Evolutionary conservation across 2,329 filamentous ascomycete species (phyloP), one percentile per base, ranked within the genome.

Genomic region (Claviceps sp.): DNA sequence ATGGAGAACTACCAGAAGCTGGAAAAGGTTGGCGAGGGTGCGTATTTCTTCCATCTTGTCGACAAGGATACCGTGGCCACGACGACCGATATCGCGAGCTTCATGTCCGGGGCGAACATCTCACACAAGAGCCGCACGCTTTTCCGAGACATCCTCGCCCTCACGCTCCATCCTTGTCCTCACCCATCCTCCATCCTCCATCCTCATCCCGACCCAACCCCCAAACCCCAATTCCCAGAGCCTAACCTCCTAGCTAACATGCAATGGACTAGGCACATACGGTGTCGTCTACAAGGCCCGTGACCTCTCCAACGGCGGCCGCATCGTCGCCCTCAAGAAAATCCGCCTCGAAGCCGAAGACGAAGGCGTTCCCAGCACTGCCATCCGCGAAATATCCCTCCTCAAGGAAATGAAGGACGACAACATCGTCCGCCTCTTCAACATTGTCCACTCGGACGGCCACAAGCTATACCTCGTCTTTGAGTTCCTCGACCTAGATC

Each of bases 1-100:
- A 95, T 95, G 89, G 89, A 95, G 70, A 94, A 95, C 72, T 95
- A 95, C 70, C 87, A 95, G 72, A 94, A 94, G 74, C 80, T 95
- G 64, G 89, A 95, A 74, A 95, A 95, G 77, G 89, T 95, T 64
- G 89, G 89, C 70, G 89, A 95, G 80, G 89, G 89, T 93, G 73
- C 62, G 78, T 62, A 56, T 44, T 24, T 13, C 19, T 19, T 5
- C 26, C 19, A 19, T 2, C 13, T 34, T 22, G 19, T 7, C n/a
- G 4, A 16, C 38, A 30, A 16, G 16, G 19, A 34, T 14, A 10
- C 7, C 4, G 14, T 34, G 7, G 17, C 37, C 40, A 26, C 30
- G 39, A 34, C 30, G 10, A 42, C 48, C 17, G 14, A 19, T 24
- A 34, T 43, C n/a, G 40, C 40, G 16, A n/a, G 37, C 17, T 34